Base-by-base conservation (phyloP, 2,329 filamentous ascomycete genomes). In the Penicillium hesseltinei region DNA sequence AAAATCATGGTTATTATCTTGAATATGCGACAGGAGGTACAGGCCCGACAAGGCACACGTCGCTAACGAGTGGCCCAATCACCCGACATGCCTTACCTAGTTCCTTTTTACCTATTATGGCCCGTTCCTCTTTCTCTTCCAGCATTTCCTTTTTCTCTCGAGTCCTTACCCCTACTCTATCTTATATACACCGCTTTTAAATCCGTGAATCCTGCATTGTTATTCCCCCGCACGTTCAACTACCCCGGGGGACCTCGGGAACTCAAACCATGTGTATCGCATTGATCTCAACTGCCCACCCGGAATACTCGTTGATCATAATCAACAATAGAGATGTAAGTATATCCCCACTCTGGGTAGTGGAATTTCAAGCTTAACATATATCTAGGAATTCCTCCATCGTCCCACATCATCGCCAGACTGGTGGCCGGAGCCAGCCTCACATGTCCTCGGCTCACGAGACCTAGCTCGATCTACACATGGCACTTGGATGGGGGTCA, bases 271-370 rank as follows among this genome's bases (percentile, higher is more conserved):
- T 92, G 89, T 92, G 90, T 71, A 92, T 92, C 75, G 87, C 86
- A 48, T 79, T 92, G 45, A 78, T 91, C 57, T 90, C 89, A 27
- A 92, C 89, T 19, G 82, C 87, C 45, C 89, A 92, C 70, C 89
- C 90, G 10, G 79, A 83, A 63, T 92, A 92, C 74, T 82, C 88
- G 27, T 80, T 92, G 59, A 88, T 93, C 66, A 77, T 90, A 59
- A 79, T 92, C 70, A 85, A 92, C 76, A 93, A 93, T 73, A 84
- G 90, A 66, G 90, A 93, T 77, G 89, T 81, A 73, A 55, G 69
- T 58, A 29, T 39, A 19, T 36, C 17, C 39, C 11, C 10, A 3
- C n/a, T 42, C 10, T 29, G 39, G 4, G 25, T 6, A 40, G 13
- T 31, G 13, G 4, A 23, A 27, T 25, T 27, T 6, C 21, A 44